Base-by-base conservation (phyloP, 768 basidiomycete genomes). In the Lentinula sp. region DNA sequence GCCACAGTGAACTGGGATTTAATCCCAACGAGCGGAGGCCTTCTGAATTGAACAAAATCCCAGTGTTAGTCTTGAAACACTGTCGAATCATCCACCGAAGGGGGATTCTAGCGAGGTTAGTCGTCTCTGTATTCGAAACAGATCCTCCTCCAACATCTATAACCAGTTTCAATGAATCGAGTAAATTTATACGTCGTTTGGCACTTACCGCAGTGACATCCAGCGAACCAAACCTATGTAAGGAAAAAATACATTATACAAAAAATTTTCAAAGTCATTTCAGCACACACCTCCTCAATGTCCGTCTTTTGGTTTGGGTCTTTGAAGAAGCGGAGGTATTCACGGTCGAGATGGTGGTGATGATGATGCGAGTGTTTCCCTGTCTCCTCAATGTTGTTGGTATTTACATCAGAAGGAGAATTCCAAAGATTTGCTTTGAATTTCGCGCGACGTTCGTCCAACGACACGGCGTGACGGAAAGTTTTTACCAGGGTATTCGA, bases 71-170 rank as follows among this genome's bases (percentile, higher is more conserved):
- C 10, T 72, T 70, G 73, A 87, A 84, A 63, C 82, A 85, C 66
- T 89, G 79, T 50, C 86, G 81, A 52, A 90, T 74, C 86, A 90
- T 88, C 88, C 88, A 93, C 57, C 88, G 82, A 43, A 93, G 78
- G 2, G 90, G 76, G 48, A 91, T 87, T 41, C 88, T 84, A 1
- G 88, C 85, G 3, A 92, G 77, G 49, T 78, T 82, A 64, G 87
- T 82, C 12, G 77, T 78, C 0, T 77, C 75, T 58, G 77, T 80
- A 61, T 62, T 62, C 15, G 36, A 32, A 43, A 62, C 61, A 9
- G 61, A 46, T 18, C 61, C 61, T 15, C 61, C 61, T 37, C 61
- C 61, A 16, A 62, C 46, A 57, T 62, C 89, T 90, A 52, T 51
- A 2, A 36, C 15, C 9, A 23, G 7, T 8, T 6, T 54, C 36